A percentile compares a stretch with the other conserved stretches of the same genome.
These are phyloP conservation scores for Brassica cretica DNA, from an alignment of 345 rosid genomes.

Conservation along the genomic window DNA sequence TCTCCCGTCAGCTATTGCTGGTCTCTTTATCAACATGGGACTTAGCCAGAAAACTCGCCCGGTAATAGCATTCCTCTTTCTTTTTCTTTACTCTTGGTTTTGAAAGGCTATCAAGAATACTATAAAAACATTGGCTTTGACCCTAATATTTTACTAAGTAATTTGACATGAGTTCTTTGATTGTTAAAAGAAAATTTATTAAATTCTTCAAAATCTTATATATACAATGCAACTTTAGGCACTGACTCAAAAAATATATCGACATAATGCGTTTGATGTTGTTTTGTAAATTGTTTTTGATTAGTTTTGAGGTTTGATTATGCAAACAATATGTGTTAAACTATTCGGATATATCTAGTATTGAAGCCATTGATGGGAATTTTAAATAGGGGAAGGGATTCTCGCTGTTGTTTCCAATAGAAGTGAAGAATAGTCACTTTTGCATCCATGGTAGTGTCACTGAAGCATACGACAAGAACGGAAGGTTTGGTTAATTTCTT, in stretches of 20 bases:
- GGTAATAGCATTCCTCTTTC: conserved; percentile 37
- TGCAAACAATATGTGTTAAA: neutral
- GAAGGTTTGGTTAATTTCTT: conserved; percentile 53
- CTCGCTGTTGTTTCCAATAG: conserved; percentile 62
- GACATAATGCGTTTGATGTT: neutral
- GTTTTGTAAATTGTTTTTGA: neutral
- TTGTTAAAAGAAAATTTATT: no score
- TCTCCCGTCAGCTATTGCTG: conserved; percentile 29
- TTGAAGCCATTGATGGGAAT: conserved; percentile 9
- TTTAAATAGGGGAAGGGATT: conserved; percentile 58
- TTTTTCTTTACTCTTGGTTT: neutral
- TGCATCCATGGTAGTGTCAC: conserved; percentile 77
- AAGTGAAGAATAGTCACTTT: conserved; percentile 52
- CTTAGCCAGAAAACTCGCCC: conserved; percentile 65
- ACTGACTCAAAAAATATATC: neutral
- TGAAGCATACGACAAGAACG: conserved; percentile 67
- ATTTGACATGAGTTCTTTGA: no score
- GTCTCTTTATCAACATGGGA: conserved; percentile 45
- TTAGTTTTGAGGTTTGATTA: neutral
- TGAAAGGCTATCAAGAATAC: neutral
- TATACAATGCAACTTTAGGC: neutral
- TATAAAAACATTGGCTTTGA: neutral
- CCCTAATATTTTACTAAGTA: no score
- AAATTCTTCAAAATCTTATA: no score
- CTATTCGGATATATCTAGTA: neutral